Evolutionary conservation across 768 basidiomycete genomes (phyloP).

Genomic region (Rubroboletus satanas): DNA sequence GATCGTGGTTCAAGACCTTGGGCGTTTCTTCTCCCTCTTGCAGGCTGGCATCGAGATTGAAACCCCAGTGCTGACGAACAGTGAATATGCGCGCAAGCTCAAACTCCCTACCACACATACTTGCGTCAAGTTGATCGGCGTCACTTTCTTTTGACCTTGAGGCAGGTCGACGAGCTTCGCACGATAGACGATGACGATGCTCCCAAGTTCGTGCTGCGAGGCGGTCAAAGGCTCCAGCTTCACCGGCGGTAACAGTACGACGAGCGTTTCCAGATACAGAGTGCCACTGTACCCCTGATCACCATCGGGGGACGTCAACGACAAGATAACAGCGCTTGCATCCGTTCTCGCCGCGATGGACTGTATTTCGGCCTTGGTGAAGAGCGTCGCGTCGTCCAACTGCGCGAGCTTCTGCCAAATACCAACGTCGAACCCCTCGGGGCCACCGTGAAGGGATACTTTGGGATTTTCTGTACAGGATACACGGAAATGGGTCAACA

Average conservation of each 20-base stretch:
- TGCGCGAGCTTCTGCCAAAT: conserved; percentile 47
- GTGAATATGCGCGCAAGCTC: not conserved
- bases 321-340: conserved; percentile 48
- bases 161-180: conserved; percentile 53
- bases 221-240: conserved; percentile 23
- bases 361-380: conserved; percentile 49
- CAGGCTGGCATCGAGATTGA: conserved; percentile 73
- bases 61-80: conserved; percentile 69
- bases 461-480: conserved; percentile 38
- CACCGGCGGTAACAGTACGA: conserved; percentile 43
- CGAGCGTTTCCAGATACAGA: conserved; percentile 54
- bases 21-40: conserved; percentile 38
- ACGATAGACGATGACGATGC: conserved; percentile 63
- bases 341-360: conserved; percentile 36
- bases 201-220: conserved; percentile 54
- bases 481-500: conserved; percentile 7
- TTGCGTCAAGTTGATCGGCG: conserved; percentile 75
- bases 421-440: conserved; percentile 56
- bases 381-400: conserved; percentile 44
- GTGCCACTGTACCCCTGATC: conserved; percentile 71
- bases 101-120: conserved; percentile 33
- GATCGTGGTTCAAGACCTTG: conserved; percentile 48
- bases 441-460: conserved; percentile 74
- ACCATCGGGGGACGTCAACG: conserved; percentile 54
- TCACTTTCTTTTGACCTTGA: conserved; percentile 43